These are phyloP conservation scores for Oryza longistaminata DNA, from an alignment of 176 grass and related monocot species.

Conservation along the genomic window DNA sequence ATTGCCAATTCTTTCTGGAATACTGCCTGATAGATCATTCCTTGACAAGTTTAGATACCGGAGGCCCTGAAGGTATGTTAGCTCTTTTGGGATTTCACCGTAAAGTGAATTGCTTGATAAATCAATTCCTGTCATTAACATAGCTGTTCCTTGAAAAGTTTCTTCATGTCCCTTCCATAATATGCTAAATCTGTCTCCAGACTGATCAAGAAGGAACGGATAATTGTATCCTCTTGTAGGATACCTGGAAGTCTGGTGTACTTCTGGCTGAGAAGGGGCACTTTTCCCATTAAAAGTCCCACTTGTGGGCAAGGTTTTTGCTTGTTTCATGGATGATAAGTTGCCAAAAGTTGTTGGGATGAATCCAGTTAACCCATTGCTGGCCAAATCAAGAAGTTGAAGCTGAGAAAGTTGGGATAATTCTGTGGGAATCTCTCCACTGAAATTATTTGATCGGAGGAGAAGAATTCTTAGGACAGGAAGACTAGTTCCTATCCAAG, in stretches of 20 bases:
- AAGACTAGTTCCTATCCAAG: neutral
- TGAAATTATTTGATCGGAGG: neutral
- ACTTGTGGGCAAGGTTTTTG: too few relatives aligned
- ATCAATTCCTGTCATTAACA: conserved; percentile 31
- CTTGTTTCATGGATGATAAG: neutral
- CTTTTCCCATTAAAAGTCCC: too few relatives aligned
- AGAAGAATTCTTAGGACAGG: neutral
- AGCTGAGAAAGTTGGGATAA: neutral
- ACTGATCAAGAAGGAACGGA: too few relatives aligned
- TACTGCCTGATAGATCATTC: conserved; percentile 29
- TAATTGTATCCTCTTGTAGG: too few relatives aligned
- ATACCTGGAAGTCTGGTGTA: too few relatives aligned
- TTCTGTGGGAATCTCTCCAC: neutral
- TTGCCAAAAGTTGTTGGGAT: neutral
- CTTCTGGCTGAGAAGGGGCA: too few relatives aligned
- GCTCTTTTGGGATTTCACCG: conserved; percentile 5
- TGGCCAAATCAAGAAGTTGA: neutral
- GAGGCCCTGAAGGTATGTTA: conserved; percentile 37
- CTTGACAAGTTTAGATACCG: conserved; percentile 44
- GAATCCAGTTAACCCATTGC: neutral
- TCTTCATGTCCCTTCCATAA: neutral
- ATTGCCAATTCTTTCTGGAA: conserved; percentile 40
- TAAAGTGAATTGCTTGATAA: conserved; percentile 37
- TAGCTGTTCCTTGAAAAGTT: neutral
- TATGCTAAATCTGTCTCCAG: too few relatives aligned